These are phyloP conservation scores for Agarophyton chilense DNA, from an alignment of 23 red algal genomes.

Conservation along the genomic window DNA sequence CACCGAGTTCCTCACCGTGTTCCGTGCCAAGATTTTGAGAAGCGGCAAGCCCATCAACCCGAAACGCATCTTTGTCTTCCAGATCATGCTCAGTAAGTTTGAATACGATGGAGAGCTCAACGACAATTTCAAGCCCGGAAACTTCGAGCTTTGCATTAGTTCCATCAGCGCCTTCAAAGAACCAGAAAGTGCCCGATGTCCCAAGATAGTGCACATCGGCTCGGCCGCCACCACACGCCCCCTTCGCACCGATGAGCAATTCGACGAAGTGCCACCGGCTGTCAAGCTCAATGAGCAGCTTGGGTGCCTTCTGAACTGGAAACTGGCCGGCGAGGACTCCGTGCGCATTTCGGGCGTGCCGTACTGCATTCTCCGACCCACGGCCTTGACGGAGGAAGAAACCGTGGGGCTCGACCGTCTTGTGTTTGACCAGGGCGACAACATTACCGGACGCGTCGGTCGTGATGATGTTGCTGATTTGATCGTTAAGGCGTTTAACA, in stretches of 20 bases:
- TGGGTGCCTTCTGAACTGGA: conserved; percentile 88
- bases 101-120: conserved; percentile 98
- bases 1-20: conserved; percentile 81
- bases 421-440: conserved; percentile 85
- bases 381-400: conserved; percentile 85
- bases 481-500: conserved; percentile 48
- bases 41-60: conserved; percentile 53
- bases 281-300: conserved; percentile 84
- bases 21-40: conserved; percentile 75
- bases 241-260: conserved; percentile 68
- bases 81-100: conserved; percentile 99
- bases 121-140: conserved; percentile 69
- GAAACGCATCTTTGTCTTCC: conserved; percentile 68
- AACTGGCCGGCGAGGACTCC: conserved; percentile 87
- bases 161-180: conserved; percentile 61
- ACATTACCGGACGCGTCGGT: conserved; percentile 73
- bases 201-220: conserved; percentile 72
- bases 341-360: conserved; percentile 70
- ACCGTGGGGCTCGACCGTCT: conserved; percentile 59
- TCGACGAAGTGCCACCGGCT: conserved; percentile 53
- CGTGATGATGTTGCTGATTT: conserved; percentile 85
- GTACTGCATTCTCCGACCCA: conserved; percentile 86
- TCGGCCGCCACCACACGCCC: conserved; percentile 82
- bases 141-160: conserved; percentile 68
- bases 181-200: conserved; percentile 9